Base-by-base conservation (phyloP, 768 basidiomycete genomes). In the Suillus sp. region DNA sequence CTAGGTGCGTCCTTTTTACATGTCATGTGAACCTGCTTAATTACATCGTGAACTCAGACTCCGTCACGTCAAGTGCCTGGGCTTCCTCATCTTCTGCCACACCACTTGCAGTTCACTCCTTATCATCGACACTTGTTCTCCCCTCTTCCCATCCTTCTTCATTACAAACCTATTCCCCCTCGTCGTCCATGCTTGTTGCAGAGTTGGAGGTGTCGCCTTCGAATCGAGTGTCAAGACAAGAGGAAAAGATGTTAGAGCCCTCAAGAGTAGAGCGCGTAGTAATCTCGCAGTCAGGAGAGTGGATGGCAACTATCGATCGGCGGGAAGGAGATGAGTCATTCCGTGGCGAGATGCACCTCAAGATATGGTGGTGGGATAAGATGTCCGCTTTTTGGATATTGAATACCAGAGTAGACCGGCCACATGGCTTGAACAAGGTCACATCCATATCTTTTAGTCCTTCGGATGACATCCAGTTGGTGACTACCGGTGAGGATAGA, bases 61-160 rank as follows among this genome's bases (percentile, higher is more conserved):
- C 79, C 20, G 68, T 77, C 43, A 50, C 76, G 67, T 64, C 74
- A 72, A 65, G 70, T 59, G 61, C 67, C 34, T 4, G 78, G 25
- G 73, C 80, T 4, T 82, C 83, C 37, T 79, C 76, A 62, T 67
- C 76, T n/a, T 71, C 71, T 9, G 65, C 77, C 8, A 78, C 83
- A 25, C 95, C 93, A 16, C 84, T 97, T 32, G 89, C 91, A 7
- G 80, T 92, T 48, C 96, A 98, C 74, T 77, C 82, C 3, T 77
- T 79, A 6, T 89, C 93, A 4, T 84, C 88, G 35, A 87, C 92
- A 6, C 79, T 99, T 64, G 83, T 98, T 67, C 82, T 99, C 18
- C 93, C 95, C 0, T 95, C 96, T 2, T 96, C 95, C 0, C 96
- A 99, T 71, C 92, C 95, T 0, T 95, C 96, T 2, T 93, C 95